These are phyloP conservation scores for Xerocomellus chrysenteron DNA, from an alignment of 768 basidiomycete genomes.

Conservation along the genomic window DNA sequence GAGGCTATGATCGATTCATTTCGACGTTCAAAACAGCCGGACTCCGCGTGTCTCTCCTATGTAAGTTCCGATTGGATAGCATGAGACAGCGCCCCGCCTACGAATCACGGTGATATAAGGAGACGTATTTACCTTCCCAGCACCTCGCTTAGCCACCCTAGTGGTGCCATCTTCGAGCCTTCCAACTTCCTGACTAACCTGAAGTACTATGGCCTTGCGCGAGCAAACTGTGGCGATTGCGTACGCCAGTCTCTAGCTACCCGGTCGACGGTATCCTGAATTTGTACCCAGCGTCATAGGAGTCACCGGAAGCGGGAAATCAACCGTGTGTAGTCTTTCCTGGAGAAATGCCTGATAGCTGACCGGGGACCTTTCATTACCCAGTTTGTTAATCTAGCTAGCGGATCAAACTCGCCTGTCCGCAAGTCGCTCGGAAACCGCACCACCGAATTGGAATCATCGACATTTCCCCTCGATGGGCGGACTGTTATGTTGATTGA, in stretches of 20 bases:
- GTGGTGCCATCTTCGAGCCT: background rate
- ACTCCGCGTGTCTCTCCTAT: conserved; percentile 16
- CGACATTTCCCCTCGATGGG: conserved; percentile 45
- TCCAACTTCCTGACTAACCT: background rate
- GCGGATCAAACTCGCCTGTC: conserved; percentile 44
- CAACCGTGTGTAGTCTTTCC: conserved; percentile 22
- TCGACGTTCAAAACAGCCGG: conserved; percentile 17
- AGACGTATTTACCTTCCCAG: background rate
- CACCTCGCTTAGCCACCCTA: background rate
- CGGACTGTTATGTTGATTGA: conserved; percentile 48
- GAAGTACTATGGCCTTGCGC: conserved; percentile 13
- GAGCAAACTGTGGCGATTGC: conserved; percentile 25
- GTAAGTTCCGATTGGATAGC: background rate
- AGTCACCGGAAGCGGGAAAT: conserved; percentile 31
- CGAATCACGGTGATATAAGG: conserved; percentile 19
- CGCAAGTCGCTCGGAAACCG: conserved; percentile 42
- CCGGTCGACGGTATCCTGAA: conserved; percentile 2
- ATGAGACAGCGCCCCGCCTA: conserved; percentile 6
- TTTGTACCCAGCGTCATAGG: conserved; percentile 30
- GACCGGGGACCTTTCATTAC: background rate
- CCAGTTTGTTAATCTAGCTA: conserved; percentile 51
- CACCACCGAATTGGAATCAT: conserved; percentile 41
- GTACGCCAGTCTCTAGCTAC: conserved; percentile 14
- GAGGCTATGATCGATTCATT: conserved; percentile 20
- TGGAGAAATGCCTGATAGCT: background rate